Evolutionary conservation across 805 yeast genomes (phyloP).

Genomic region (Allodekkera sacchari): DNA sequence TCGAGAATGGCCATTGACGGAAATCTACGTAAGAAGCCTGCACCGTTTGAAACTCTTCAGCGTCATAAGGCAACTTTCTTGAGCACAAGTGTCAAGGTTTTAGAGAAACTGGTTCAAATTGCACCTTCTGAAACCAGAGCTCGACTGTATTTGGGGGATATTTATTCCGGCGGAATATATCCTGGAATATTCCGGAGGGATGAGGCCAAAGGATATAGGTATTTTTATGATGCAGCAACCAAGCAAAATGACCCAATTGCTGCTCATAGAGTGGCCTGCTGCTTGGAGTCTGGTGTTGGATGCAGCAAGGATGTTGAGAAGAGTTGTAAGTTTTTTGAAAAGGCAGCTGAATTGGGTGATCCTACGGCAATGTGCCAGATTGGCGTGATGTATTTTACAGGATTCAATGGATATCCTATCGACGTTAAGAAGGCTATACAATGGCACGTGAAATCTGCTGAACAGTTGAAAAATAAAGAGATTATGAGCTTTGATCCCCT

Average conservation of each 20-base stretch:
- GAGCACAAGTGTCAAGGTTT: conserved; percentile 48
- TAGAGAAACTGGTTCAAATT: conserved; percentile 43
- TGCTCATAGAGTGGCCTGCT: conserved; percentile 61
- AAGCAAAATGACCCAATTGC: conserved; percentile 49
- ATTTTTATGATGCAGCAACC: conserved; percentile 49
- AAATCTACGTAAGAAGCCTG: conserved; percentile 29
- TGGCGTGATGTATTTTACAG: conserved; percentile 52
- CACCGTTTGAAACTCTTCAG: conserved; percentile 34
- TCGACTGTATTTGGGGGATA: conserved; percentile 49
- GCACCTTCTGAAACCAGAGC: conserved; percentile 48
- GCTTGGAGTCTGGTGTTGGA: conserved; percentile 61
- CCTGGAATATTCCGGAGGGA: conserved; percentile 43
- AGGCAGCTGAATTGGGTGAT: conserved; percentile 56
- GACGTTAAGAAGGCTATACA: conserved; percentile 20
- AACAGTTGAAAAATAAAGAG: conserved; percentile 13
- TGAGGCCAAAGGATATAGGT: conserved; percentile 52
- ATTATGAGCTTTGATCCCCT: conserved; percentile 26
- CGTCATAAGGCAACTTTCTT: conserved; percentile 49
- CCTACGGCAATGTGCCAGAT: conserved; percentile 66
- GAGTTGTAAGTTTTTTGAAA: conserved; percentile 46
- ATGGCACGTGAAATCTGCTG: conserved; percentile 23
- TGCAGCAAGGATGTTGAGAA: conserved; percentile 32
- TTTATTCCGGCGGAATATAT: conserved; percentile 44
- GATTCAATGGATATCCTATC: conserved; percentile 22
- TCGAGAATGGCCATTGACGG: conserved; percentile 42